Evolutionary conservation across 441 rosid genomes (phyloP).

Genomic region (Hypseocharis bilobata): DNA sequence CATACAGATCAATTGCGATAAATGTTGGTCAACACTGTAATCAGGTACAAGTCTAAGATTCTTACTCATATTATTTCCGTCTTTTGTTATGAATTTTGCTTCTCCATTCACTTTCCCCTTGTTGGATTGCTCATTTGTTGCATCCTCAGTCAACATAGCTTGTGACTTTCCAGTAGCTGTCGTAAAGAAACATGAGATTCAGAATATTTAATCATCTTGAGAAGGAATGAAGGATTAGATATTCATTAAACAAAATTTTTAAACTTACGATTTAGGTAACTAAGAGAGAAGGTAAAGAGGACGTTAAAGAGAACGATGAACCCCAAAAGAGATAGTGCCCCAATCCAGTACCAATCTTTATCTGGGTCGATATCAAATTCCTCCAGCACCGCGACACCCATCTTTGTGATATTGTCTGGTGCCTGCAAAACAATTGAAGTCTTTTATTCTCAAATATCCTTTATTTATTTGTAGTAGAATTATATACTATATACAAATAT

Average conservation of each 20-base stretch:
- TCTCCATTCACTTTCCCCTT: no score
- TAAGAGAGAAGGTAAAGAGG: slow-evolving; percentile 56
- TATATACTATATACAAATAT: no score
- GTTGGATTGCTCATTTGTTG: slow-evolving; percentile 32
- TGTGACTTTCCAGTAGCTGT: slow-evolving; percentile 66
- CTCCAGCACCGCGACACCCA: slow-evolving; percentile 52
- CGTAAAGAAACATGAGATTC: no score
- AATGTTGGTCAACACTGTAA: no score
- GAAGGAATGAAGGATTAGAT: neutral
- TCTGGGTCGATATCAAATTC: slow-evolving; percentile 37
- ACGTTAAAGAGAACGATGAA: slow-evolving; percentile 52
- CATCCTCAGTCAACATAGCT: slow-evolving; percentile 57
- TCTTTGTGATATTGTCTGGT: slow-evolving; percentile 30
- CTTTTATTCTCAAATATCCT: no score
- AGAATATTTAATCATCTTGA: no score
- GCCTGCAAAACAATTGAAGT: slow-evolving; percentile 42
- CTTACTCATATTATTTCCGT: slow-evolving; percentile 46
- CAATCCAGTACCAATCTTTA: slow-evolving; percentile 77
- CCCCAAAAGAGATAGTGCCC: slow-evolving; percentile 50
- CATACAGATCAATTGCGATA: no score
- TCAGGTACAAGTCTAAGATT: no score
- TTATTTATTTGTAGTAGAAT: no score
- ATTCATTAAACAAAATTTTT: neutral
- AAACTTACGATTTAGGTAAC: slow-evolving; percentile 66
- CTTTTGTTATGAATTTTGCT: no score